These are phyloP conservation scores for Oryza coarctata DNA, from an alignment of 176 grass and related monocot species.

Conservation along the genomic window DNA sequence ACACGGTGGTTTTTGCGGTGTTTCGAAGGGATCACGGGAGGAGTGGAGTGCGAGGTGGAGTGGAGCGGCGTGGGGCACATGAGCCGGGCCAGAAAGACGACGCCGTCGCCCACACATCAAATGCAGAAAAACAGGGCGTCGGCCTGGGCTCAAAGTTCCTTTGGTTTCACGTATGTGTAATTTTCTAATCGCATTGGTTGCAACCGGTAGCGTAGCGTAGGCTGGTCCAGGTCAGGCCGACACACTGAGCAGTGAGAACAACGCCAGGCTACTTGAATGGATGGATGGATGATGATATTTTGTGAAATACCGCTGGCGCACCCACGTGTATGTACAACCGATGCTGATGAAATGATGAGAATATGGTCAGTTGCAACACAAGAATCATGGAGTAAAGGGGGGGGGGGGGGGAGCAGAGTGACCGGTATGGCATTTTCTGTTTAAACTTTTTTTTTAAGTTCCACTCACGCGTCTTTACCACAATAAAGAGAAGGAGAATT, in stretches of 20 bases:
- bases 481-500: background rate
- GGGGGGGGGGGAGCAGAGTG: background rate
- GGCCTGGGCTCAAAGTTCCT: slow-evolving; percentile 35
- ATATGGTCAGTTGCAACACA: background rate
- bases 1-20: slow-evolving; percentile 47
- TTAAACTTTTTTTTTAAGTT: background rate
- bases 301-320: background rate
- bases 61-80: slow-evolving; percentile 22
- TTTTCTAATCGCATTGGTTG: slow-evolving; percentile 13
- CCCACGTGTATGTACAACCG: background rate
- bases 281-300: background rate
- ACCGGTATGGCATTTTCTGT: background rate
- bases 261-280: background rate
- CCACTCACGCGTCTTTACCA: background rate
- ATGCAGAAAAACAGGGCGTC: background rate
- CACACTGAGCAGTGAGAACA: background rate
- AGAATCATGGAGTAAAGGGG: background rate
- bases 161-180: slow-evolving; percentile 59
- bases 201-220: background rate
- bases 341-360: slow-evolving; percentile 5
- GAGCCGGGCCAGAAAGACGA: slow-evolving; percentile 29
- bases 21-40: slow-evolving; percentile 50
- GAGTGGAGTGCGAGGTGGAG: background rate
- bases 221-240: slow-evolving; percentile 22
- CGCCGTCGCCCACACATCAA: slow-evolving; percentile 29